Conservation (phyloP, 345 rosid genomes). For the Excoecaria cochinchinensis region DNA sequence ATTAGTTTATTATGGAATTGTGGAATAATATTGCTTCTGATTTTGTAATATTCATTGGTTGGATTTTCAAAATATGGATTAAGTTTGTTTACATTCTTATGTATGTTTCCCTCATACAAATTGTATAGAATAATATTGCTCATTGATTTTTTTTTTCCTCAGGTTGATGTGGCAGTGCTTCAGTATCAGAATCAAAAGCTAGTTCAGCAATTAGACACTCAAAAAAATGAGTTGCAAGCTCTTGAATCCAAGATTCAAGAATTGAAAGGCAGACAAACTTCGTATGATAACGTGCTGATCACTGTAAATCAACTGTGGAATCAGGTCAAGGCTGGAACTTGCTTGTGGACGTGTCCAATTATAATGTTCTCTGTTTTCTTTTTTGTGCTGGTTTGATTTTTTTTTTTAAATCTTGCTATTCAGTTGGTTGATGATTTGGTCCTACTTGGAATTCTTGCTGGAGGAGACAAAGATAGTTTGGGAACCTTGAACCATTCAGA, state of each 20-base stretch:
- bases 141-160: conserved; percentile 3
- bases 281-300: conserved; percentile 63
- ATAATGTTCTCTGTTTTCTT: background rate
- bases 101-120: background rate
- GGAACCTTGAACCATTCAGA: conserved; percentile 45
- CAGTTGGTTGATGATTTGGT: conserved; percentile 89
- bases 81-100: background rate
- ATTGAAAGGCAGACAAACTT: conserved; percentile 52
- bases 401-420: conserved; percentile 15
- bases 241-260: conserved; percentile 59
- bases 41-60: background rate
- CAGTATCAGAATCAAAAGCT: conserved; percentile 84
- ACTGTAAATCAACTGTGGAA: conserved; percentile 69
- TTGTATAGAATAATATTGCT: background rate
- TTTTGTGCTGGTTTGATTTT: background rate
- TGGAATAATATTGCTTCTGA: background rate
- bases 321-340: conserved; percentile 44
- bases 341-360: background rate
- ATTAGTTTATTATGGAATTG: background rate
- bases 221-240: conserved; percentile 66
- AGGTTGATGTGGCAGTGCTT: conserved; percentile 80
- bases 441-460: conserved; percentile 71
- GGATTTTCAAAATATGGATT: background rate
- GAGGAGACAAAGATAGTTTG: conserved; percentile 48
- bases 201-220: conserved; percentile 70